Percentiles rank a stretch among this genome's conserved stretches.
Conservation (phyloP, 495 filamentous ascomycete genomes). For the Cudoniella acicularis region DNA sequence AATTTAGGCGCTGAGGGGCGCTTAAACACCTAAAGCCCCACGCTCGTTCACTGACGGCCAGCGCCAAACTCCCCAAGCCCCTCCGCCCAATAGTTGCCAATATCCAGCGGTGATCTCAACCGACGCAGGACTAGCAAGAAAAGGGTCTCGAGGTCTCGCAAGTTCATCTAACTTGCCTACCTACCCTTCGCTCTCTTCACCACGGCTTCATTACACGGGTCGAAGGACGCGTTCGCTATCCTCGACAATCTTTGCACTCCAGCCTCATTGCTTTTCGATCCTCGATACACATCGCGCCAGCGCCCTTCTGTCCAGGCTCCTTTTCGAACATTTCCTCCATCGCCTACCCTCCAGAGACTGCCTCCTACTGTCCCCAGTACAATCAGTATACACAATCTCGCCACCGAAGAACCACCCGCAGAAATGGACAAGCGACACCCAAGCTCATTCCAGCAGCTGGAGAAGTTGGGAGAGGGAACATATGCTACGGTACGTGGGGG, state of each 20-base stretch:
- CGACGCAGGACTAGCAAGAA: background rate
- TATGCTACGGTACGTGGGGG: slow-evolving; percentile 83
- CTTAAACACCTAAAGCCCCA: background rate
- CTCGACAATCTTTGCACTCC: slow-evolving; percentile 31
- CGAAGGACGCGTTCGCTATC: slow-evolving; percentile 24
- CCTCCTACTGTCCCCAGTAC: slow-evolving; percentile 20
- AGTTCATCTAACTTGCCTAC: background rate
- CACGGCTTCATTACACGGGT: slow-evolving; percentile 27
- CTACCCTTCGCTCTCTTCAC: slow-evolving; percentile 14
- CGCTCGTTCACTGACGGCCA: too few species aligned
- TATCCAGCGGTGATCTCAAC: background rate
- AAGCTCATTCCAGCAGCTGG: slow-evolving; percentile 96
- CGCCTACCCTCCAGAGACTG: slow-evolving; percentile 11
- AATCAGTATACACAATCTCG: slow-evolving; percentile 26
- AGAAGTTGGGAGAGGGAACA: slow-evolving; percentile 97
- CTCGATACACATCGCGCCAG: slow-evolving; percentile 29
- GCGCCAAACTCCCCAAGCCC: background rate
- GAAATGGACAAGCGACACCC: slow-evolving; percentile 65
- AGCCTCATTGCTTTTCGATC: slow-evolving; percentile 42
- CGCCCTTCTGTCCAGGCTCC: slow-evolving; percentile 20
- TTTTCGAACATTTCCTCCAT: slow-evolving; percentile 25
- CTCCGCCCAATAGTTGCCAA: background rate
- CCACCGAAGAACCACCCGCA: slow-evolving; percentile 7
- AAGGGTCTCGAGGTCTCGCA: background rate
- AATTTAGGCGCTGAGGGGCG: background rate